These are phyloP conservation scores for Tulasnella sp. DNA, from an alignment of 768 basidiomycete genomes.

Conservation along the genomic window DNA sequence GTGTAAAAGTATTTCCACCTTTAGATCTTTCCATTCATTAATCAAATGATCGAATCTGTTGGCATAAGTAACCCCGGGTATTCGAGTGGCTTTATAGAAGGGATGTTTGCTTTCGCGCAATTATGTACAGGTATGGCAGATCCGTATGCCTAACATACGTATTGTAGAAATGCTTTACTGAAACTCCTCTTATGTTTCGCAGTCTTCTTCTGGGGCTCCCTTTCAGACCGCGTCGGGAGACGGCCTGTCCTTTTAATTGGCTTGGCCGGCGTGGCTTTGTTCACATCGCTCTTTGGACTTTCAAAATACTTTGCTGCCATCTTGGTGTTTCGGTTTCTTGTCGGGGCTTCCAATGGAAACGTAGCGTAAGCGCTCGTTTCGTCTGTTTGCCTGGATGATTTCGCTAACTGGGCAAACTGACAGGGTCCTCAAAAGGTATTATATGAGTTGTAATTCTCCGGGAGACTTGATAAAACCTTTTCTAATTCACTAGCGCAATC, in stretches of 20 bases:
- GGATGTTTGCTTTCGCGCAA: conserved; percentile 32
- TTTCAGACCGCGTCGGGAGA: conserved; percentile 28
- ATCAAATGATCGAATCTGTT: conserved; percentile 30
- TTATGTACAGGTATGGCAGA: conserved; percentile 24
- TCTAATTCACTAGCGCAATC: not conserved
- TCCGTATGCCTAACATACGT: not conserved
- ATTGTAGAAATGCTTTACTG: not conserved
- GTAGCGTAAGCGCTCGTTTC: conserved; percentile 19
- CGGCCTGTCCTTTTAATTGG: conserved; percentile 19
- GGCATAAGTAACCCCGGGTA: conserved; percentile 27
- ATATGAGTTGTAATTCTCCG: not conserved
- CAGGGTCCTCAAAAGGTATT: conserved; percentile 22
- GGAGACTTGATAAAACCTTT: not conserved
- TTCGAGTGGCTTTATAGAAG: conserved; percentile 32
- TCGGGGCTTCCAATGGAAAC: conserved; percentile 20
- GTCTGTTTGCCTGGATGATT: not conserved
- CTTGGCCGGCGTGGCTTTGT: conserved; percentile 27
- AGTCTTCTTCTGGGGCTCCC: conserved; percentile 29
- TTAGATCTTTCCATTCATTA: conserved; percentile 34
- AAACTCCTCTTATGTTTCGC: not conserved
- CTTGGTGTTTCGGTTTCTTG: conserved; percentile 19
- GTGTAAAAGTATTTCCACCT: not conserved
- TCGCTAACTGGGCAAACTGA: not conserved
- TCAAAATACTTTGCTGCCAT: conserved; percentile 13
- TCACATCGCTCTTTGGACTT: conserved; percentile 21